A percentile compares a stretch with the other conserved stretches of the same genome.
Conservation (phyloP, 2,329 filamentous ascomycete genomes). For the Pseudogymnoascus destructans region DNA sequence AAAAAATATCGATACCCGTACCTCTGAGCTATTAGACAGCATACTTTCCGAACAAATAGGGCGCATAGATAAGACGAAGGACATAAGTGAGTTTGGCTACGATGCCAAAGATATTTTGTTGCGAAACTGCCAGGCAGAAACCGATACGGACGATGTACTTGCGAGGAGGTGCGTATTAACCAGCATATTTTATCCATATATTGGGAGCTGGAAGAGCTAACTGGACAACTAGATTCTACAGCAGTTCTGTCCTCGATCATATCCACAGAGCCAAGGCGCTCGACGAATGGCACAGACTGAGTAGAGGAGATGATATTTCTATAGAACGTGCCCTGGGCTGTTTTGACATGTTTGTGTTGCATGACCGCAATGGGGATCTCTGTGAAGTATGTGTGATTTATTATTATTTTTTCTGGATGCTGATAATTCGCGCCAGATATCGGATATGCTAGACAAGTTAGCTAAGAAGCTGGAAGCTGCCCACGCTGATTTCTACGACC, state of each 20-base stretch:
- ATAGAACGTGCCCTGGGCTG: constrained; percentile 67
- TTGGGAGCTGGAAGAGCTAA: constrained; percentile 9
- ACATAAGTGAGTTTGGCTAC: constrained; percentile 61
- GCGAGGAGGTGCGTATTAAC: constrained; percentile 45
- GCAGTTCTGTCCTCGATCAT: constrained; percentile 58
- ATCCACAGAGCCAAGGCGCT: constrained; percentile 73
- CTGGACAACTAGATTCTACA: constrained; percentile 50
- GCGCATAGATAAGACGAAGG: constrained; percentile 55
- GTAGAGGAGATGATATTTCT: constrained; percentile 35
- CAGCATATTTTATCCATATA: constrained; percentile 11
- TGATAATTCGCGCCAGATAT: constrained; percentile 35
- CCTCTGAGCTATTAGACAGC: constrained; percentile 45
- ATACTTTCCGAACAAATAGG: constrained; percentile 59
- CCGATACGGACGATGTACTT: constrained; percentile 57
- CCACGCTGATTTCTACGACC: constrained; percentile 38
- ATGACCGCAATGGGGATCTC: constrained; percentile 59
- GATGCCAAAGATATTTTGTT: constrained; percentile 80
- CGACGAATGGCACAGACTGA: constrained; percentile 56
- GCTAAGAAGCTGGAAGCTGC: constrained; percentile 41
- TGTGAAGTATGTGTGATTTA: constrained; percentile 39
- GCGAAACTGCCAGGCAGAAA: constrained; percentile 43
- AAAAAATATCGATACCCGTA: constrained; percentile 37
- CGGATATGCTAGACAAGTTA: constrained; percentile 50
- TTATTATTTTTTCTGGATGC: not conserved
- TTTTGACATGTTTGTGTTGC: constrained; percentile 81